These are phyloP conservation scores for Ophiocordyceps camponoti-rufipedis DNA, from an alignment of 2,329 filamentous ascomycete species.

Conservation along the genomic window DNA sequence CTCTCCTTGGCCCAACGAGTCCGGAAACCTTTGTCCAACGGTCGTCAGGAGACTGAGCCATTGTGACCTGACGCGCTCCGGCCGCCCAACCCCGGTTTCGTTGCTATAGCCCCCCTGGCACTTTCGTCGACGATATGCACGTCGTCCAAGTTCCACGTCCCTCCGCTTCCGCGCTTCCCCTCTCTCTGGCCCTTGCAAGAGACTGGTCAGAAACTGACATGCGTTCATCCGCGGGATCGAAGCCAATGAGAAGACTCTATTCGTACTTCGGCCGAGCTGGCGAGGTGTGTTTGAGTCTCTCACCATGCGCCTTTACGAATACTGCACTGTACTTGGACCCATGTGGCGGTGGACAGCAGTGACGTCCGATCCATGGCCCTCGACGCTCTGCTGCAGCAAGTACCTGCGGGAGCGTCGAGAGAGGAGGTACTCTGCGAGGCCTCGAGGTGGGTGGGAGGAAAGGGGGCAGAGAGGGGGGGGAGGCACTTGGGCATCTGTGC, in stretches of 20 bases:
- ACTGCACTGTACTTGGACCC: not conserved
- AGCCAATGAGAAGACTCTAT: constrained; percentile 12
- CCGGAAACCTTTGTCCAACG: not conserved
- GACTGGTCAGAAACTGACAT: constrained; percentile 29
- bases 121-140: not conserved
- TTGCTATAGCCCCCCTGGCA: not conserved
- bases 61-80: constrained; percentile 1
- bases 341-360: not conserved
- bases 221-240: constrained; percentile 29
- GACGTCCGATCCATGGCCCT: not conserved
- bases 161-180: constrained; percentile 1
- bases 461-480: not conserved
- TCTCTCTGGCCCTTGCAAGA: constrained; percentile 7
- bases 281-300: not conserved
- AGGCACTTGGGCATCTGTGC: not conserved
- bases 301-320: not conserved
- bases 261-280: too few species aligned
- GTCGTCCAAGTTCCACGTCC: constrained; percentile 9
- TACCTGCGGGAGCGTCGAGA: not conserved
- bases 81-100: not conserved
- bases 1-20: not conserved
- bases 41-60: not conserved
- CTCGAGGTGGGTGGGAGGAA: not conserved
- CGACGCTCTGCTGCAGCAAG: not conserved
- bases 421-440: not conserved